Percentiles rank a stretch among this genome's conserved stretches.
Conservation (phyloP, 1,284 basidiomycete genomes). For the Pisolithus thermaeus region DNA sequence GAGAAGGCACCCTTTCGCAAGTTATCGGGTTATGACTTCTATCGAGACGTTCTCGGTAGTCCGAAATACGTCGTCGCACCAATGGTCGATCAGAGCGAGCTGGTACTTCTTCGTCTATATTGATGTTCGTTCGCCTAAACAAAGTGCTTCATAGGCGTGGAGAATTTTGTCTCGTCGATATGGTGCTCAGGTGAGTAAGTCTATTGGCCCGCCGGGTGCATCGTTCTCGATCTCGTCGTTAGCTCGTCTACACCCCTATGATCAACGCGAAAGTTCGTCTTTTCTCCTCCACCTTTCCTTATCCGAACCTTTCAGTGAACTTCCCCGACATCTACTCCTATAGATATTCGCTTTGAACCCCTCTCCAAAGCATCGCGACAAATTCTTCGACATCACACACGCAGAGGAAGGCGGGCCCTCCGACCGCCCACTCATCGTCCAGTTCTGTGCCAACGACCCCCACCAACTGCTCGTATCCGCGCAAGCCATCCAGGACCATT, state of each 20-base stretch:
- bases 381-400: constrained; percentile 63
- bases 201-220: too few relatives aligned
- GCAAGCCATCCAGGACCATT: constrained; percentile 64
- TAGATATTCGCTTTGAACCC: constrained; percentile 55
- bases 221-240: too few relatives aligned
- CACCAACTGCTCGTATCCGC: constrained; percentile 75
- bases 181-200: constrained; percentile 56
- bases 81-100: constrained; percentile 97
- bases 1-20: constrained; percentile 2
- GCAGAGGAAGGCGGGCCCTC: constrained; percentile 59
- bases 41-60: constrained; percentile 67
- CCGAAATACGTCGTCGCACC: constrained; percentile 91
- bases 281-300: too few relatives aligned
- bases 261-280: constrained; percentile 79
- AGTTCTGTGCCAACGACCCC: constrained; percentile 92
- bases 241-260: constrained; percentile 70
- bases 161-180: constrained; percentile 84
- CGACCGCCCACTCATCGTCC: constrained; percentile 87
- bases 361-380: constrained; percentile 48
- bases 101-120: constrained; percentile 54
- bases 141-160: constrained; percentile 66
- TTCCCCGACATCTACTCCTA: neutral
- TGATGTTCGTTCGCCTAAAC: constrained; percentile 6
- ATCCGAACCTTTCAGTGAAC: neutral
- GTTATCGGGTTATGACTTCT: constrained; percentile 41